Conservation (phyloP, 495 filamentous ascomycete genomes). For the Lasiosphaeria ovina region DNA sequence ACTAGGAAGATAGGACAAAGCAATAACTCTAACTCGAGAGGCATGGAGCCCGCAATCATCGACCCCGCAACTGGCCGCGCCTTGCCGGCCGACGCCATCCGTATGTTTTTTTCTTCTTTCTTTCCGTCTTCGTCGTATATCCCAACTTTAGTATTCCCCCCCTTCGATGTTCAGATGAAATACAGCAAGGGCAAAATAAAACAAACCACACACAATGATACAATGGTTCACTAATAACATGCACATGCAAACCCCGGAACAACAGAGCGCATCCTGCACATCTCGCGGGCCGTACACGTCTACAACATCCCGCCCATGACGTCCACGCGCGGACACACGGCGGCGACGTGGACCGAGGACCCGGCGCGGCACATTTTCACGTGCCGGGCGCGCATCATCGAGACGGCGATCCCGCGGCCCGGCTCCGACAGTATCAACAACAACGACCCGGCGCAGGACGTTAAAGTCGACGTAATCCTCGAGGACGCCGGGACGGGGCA, state of each 20-base stretch:
- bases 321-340: slow-evolving; percentile 69
- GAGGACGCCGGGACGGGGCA: slow-evolving; percentile 67
- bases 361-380: slow-evolving; percentile 75
- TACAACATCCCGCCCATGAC: slow-evolving; percentile 72
- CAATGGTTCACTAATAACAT: too few species aligned
- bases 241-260: too few species aligned
- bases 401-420: slow-evolving; percentile 55
- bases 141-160: background rate
- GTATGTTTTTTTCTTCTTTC: background rate
- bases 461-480: slow-evolving; percentile 70
- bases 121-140: background rate
- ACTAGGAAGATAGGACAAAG: background rate
- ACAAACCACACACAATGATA: too few species aligned
- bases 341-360: slow-evolving; percentile 70
- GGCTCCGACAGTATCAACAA: slow-evolving; percentile 13
- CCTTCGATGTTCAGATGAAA: too few species aligned
- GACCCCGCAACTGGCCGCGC: slow-evolving; percentile 1
- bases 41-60: background rate
- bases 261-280: slow-evolving; percentile 68
- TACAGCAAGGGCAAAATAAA: too few species aligned
- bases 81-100: background rate
- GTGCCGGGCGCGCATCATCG: slow-evolving; percentile 72
- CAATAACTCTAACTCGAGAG: background rate
- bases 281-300: slow-evolving; percentile 67
- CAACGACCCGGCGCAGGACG: slow-evolving; percentile 42